Evolutionary conservation across 2,329 filamentous ascomycete genomes (phyloP), one percentile per base, ranked within the genome.

Genomic region (Pseudocercospora macadamiae): DNA sequence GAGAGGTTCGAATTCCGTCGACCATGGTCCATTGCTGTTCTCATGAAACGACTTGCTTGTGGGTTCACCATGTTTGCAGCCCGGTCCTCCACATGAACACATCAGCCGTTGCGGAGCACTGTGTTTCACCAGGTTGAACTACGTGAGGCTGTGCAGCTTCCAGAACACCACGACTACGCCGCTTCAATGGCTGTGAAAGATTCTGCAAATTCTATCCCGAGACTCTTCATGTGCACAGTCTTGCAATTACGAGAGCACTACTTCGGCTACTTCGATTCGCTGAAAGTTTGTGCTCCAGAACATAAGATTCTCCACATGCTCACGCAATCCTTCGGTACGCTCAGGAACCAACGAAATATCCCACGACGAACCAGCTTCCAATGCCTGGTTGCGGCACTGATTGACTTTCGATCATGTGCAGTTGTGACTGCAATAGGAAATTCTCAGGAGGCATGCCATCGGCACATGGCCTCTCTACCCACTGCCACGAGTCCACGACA

Each of bases 1-100:
- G 52, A 54, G 42, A 48, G 54, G 42, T 39, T 57, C 54, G 54
- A 57, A 51, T 26, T 51, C 18, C 49, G 16, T 39, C 36, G 36
- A 12, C 36, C 36, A 39, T 16, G 36, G 16, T 32, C 28, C 6
- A 12, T 32, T 6, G 14, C 39, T 16, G 18, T 44, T 19, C 39
- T 44, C 18, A 19, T 25, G 39, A 44, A 44, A 44, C 39, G 21
- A 25, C 39, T 12, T 23, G 19, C 19, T 44, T 44, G 39, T 44
- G 39, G 39, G 23, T 44, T 44, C 39, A 23, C 7, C 7, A 21
- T 44, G 5, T 44, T 16, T 25, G 16, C 12, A 19, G 23, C 39
- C 39, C 39, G 39, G 39, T 44, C 39, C 39, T 44, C 39, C 39
- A 44, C 39, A 44, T 44, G 39, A 44, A 44, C 39, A 44, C 39